Conservation (phyloP, 225 moss, liverwort and hornwort species). For the Pleurozium schreberi region DNA sequence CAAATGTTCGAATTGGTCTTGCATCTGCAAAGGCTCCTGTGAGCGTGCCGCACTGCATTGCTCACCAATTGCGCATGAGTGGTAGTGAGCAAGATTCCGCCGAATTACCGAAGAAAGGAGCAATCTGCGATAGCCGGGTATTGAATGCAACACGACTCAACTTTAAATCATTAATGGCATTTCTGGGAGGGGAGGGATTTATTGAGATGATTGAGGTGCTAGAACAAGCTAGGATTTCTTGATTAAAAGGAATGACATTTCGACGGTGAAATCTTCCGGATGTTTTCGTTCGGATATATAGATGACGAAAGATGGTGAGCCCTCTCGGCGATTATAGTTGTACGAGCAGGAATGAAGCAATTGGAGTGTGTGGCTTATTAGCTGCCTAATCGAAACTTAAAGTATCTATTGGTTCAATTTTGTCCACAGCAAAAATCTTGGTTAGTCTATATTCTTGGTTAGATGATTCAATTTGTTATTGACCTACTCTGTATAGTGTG, state of each 20-base stretch:
- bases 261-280: neutral
- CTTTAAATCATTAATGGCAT: neutral
- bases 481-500: neutral
- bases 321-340: neutral
- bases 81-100: constrained; percentile 19
- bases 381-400: neutral
- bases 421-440: neutral
- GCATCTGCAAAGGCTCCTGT: constrained; percentile 66
- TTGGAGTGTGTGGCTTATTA: neutral
- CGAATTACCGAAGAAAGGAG: constrained; percentile 57
- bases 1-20: constrained; percentile 75
- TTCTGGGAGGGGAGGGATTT: neutral
- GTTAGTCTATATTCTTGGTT: neutral
- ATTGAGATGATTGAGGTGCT: neutral
- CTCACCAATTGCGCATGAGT: constrained; percentile 43
- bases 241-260: neutral
- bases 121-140: constrained; percentile 66
- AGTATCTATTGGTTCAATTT: neutral
- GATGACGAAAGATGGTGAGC: neutral
- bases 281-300: neutral
- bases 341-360: neutral
- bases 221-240: neutral
- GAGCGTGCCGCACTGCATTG: constrained; percentile 85
- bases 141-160: neutral
- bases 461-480: neutral